Base-by-base conservation (phyloP, 352 stramenopile genomes). In the Pythium rhizo-oryzae region DNA sequence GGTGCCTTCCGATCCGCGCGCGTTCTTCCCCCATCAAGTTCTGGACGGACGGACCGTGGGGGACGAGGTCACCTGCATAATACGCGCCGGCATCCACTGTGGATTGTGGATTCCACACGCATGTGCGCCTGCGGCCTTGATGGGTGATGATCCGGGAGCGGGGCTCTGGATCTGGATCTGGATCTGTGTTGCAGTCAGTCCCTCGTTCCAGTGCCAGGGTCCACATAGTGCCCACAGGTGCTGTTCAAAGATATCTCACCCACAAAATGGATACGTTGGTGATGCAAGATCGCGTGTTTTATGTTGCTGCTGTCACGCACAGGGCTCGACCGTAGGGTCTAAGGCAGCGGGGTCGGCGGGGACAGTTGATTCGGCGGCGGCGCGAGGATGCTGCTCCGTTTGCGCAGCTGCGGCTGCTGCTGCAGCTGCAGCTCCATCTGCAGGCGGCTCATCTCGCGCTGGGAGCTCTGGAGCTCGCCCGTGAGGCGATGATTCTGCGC, bases 401-500 rank as follows among this genome's bases (percentile, higher is more conserved):
- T 80, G 46, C 76, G 77, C 8, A 89, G 62, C 44, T 82, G 75
- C 13, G 70, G 75, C 41, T 79, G 75, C 55, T 85, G 69, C 47
- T 84, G 70, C 8, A 78, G 63, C 65, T 90, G 81, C 9, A 87
- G 65, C 52, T 89, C 74, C 70, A 79, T 79, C 50, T 83, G 81
- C 46, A 92, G 64, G 4, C 82, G 76, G 24, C 69, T 86, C 59
- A 79, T 77, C 54, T 91, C 76, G n/a, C 80, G 78, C 64, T 82
- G 75, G n/a, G 77, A 81, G 28, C 64, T 66, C 11, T 75, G 75
- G 4, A 93, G 69, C 41, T 91, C 77, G 13, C 76, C 70, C 47
- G 75, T 72, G 30, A 93, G 75, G 13, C 75, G 78, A 39, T 77
- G 75, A 67, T 93, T 93, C 60, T 93, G 85, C 44, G 82, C 67